phyloP scores from a whole-genome alignment of 2,329 filamentous ascomycete genomes.

The Alternaria rosae region DNA sequence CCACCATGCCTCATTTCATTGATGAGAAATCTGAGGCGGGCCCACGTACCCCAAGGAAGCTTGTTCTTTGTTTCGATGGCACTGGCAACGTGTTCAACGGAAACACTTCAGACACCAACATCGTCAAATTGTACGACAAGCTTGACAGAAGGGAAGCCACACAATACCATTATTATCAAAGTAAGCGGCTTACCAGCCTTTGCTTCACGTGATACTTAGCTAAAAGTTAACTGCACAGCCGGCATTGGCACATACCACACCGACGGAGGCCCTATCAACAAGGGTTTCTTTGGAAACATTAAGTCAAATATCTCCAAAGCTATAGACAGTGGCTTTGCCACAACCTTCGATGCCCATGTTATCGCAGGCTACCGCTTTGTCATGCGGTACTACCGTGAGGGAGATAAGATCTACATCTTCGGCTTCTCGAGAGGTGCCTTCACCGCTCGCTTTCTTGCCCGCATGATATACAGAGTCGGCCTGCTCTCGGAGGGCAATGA shows the following conservation, averaged over 20 bases:
- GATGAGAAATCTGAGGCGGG: neutral
- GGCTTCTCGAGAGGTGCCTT: slow-evolving; percentile 47
- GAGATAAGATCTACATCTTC: slow-evolving; percentile 46
- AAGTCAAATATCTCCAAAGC: slow-evolving; percentile 13
- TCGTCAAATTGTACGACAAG: slow-evolving; percentile 28
- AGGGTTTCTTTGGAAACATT: neutral
- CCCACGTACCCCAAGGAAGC: neutral
- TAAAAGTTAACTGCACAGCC: slow-evolving; percentile 6
- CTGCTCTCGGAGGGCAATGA: slow-evolving; percentile 32
- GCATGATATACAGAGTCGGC: slow-evolving; percentile 34
- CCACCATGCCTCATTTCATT: neutral
- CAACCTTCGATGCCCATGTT: slow-evolving; percentile 19
- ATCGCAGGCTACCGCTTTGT: slow-evolving; percentile 42
- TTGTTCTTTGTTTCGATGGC: slow-evolving; percentile 34
- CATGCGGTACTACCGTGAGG: slow-evolving; percentile 41
- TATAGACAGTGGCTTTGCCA: slow-evolving; percentile 22
- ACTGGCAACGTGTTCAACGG: slow-evolving; percentile 29
- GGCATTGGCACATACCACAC: slow-evolving; percentile 26
- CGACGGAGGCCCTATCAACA: neutral
- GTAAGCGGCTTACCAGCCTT: slow-evolving; percentile 1
- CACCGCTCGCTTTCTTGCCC: slow-evolving; percentile 44
- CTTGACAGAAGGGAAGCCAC: slow-evolving; percentile 19
- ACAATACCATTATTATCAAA: slow-evolving; percentile 31
- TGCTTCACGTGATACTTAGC: neutral
- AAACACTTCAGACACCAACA: slow-evolving; percentile 27